These are phyloP conservation scores for Polychaeton citri DNA, from an alignment of 2,329 filamentous ascomycete species.

Conservation along the genomic window DNA sequence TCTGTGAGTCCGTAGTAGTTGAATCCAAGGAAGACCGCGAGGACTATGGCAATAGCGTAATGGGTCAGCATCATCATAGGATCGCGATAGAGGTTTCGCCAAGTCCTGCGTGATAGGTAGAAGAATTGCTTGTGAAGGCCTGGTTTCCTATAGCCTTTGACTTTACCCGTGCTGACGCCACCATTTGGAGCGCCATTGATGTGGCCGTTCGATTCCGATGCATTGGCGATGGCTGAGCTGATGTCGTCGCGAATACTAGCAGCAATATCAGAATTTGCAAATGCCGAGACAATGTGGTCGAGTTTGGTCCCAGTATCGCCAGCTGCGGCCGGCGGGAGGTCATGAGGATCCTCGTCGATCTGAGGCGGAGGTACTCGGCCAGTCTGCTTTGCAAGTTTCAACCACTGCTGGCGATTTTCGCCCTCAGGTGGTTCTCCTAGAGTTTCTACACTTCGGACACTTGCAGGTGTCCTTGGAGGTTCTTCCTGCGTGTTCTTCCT, in stretches of 20 bases:
- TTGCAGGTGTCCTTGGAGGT: slow-evolving; percentile 25
- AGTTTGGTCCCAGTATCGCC: slow-evolving; percentile 60
- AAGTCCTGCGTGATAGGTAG: slow-evolving; percentile 81
- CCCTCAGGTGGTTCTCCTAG: slow-evolving; percentile 4
- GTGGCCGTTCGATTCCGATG: slow-evolving; percentile 52
- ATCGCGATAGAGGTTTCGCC: slow-evolving; percentile 95
- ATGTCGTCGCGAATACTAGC: slow-evolving; percentile 66
- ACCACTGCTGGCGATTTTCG: slow-evolving; percentile 44
- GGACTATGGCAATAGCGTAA: slow-evolving; percentile 89
- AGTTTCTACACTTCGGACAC: slow-evolving; percentile 31
- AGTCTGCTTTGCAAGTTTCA: slow-evolving; percentile 42
- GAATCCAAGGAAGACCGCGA: slow-evolving; percentile 88
- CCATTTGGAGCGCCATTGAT: slow-evolving; percentile 37
- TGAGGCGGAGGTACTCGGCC: slow-evolving; percentile 37
- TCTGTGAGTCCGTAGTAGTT: slow-evolving; percentile 94
- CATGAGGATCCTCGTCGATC: slow-evolving; percentile 40
- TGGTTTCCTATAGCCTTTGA: slow-evolving; percentile 71
- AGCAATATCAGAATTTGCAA: slow-evolving; percentile 65
- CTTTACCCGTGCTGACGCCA: slow-evolving; percentile 29
- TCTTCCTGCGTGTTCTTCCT: slow-evolving; percentile 52
- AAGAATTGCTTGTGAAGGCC: slow-evolving; percentile 70
- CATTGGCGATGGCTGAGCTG: slow-evolving; percentile 49
- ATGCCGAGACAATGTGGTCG: slow-evolving; percentile 66
- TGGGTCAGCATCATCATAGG: slow-evolving; percentile 97
- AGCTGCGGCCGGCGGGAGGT: slow-evolving; percentile 11